Evolutionary conservation across 148 eudicot genomes (phyloP), one percentile per base, ranked within the genome.

Genomic region (Bassia scoparia): DNA sequence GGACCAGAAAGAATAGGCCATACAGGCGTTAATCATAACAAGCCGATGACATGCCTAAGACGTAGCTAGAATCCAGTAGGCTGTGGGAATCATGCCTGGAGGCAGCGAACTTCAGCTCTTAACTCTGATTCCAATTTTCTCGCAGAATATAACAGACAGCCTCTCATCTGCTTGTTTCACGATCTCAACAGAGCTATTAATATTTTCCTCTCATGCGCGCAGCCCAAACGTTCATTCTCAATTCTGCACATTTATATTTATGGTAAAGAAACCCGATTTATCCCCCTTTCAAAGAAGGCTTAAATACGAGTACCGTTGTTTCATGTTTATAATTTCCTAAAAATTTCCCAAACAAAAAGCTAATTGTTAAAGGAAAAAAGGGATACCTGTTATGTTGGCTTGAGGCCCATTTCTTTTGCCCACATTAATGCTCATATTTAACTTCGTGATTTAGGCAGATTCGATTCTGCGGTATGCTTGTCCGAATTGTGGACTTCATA

Each of bases 101-200:
- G 66, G 98, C 97, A 11, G 98, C 97, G 52, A 91, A 91, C 86
- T 68, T 90, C 93, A 0, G 98, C 91, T 89, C 71, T 76, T 86
- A 13, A 87, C 76, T 72, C 84, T 76, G 3, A n/a, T n/a, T n/a
- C n/a, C n/a, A 84, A 26, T 70, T 81, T 88, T 82, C 82, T 69
- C 98, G n/a, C 97, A 34, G 7, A n/a, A 16, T 76, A 76, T 74
- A 53, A 59, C n/a, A n/a, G n/a, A 15, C 2, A 83, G 62, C 41
- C 80, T 67, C 0, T 52, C 70, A 5, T 78, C 78, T 1, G 44
- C 56, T 2, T 81, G 80, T 77, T 84, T n/a, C n/a, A n/a, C 86
- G 26, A 94, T 76, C 74, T 85, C 81, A 0, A 87, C 96, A 0
- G 93, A 84, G 70, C 91, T 71, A 72, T 18, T 43, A 61, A 94